Base-by-base conservation (phyloP, 805 yeast genomes). In the Lipomyces sp. region DNA sequence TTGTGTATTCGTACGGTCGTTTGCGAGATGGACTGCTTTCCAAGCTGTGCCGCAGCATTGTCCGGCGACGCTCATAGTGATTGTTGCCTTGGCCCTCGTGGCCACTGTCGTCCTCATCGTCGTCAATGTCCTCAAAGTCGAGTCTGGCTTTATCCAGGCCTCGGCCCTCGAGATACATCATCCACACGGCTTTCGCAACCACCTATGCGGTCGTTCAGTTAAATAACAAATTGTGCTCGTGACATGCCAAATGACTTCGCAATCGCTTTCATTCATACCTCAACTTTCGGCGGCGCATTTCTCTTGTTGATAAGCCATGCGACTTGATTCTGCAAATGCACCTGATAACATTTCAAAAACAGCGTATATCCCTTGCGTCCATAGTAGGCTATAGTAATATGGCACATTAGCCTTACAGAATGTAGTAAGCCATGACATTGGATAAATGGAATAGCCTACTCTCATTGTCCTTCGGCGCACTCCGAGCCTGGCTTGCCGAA, bases 331-430 rank as follows among this genome's bases (percentile, higher is more conserved):
- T 74, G 71, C 35, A 86, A 63, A 2, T 83, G 64, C 32, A 61
- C 58, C 62, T 83, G 90, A 43, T 74, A 69, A 38, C 79, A 68
- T 61, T 69, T 71, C 39, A 76, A 59, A 54, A 70, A 78, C 34
- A 77, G 58, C 11, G 68, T 61, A 16, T 67, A 66, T 2, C 80
- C 86, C 4, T 68, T 73, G 8, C 60, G 57, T 26, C 89, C 87
- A 62, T 73, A 77, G 18, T 74, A 58, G 40, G 64, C 68, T 39
- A 36, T 14, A 6, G 13, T 40, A 58, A 58, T 26, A 14, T 5
- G n/a, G 24, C 24, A 16, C 23, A 41, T n/a, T 11, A 10, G 2
- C 11, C 13, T 38, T 5, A 3, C 4, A 13, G 13, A 19, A 16
- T 11, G 11, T 3, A 28, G 16, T 6, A 23, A 3, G 21, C 23